Evolutionary conservation across 345 rosid genomes (phyloP), one percentile per base, ranked within the genome.

Genomic region (Melaleuca alternifolia): DNA sequence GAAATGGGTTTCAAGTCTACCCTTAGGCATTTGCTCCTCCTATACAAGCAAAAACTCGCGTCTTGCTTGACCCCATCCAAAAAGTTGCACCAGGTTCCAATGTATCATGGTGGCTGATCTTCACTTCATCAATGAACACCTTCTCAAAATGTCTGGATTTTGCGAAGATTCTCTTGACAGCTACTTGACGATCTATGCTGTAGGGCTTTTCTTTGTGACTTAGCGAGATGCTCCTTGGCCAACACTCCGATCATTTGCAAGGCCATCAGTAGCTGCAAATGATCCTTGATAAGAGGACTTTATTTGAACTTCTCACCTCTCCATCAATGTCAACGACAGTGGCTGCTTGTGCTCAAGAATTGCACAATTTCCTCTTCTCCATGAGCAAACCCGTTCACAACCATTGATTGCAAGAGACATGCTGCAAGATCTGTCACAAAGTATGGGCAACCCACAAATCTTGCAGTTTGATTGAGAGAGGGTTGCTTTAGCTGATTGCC

Each of bases 281-380:
- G 20, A 28, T 37, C 13, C 75, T 0, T 28, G 75, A 61, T 13
- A 28, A 61, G 37, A 61, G 10, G 28, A 61, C 20, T 0, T 6
- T 10, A 28, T 61, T 28, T 20, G 16, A 61, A 61, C 71, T 56
- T 54, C 61, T 56, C 10, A 24, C 11, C 13, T 23, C 61, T 56
- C 7, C 23, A 24, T 24, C 0, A 56, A 56, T 13, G 61, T 56
- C 28, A 56, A 56, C 10, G 61, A 28, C 61, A 56, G 61, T 56
- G 61, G 6, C 61, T 56, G 28, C 61, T 23, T 23, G 23, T 24
- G 61, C 61, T 56, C 61, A 26, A 56, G 14, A 23, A 24, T 10
- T 23, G 24, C 24, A 10, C 28, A 8, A 10, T 56, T 56, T 24
- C 61, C 61, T 24, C 61, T 56, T 56, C 61, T 53, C 23, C 56